Conservation (phyloP, 83 land plant genomes). For the Diphasiastrum complanatum region DNA sequence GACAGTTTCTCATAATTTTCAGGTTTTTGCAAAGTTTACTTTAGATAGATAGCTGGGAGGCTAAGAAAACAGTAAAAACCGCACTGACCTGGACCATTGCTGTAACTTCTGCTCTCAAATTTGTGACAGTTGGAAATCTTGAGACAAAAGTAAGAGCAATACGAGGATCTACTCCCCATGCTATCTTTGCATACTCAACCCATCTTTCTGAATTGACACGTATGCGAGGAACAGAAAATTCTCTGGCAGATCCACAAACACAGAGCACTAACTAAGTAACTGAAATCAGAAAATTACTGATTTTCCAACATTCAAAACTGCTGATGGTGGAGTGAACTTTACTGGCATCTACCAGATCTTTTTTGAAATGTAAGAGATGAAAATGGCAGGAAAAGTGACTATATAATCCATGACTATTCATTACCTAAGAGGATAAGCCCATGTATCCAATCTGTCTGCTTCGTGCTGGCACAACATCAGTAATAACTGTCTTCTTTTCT, state of each 20-base stretch:
- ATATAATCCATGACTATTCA: conserved; percentile 13
- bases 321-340: no score
- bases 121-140: conserved; percentile 65
- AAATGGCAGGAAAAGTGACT: no score
- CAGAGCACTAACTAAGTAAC: background rate
- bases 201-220: conserved; percentile 70
- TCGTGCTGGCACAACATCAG: conserved; percentile 94
- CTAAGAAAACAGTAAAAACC: background rate
- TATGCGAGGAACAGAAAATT: conserved; percentile 40
- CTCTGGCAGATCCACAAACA: conserved; percentile 42
- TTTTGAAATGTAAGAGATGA: no score
- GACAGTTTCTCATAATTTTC: no score
- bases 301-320: background rate
- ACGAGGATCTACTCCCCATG: conserved; percentile 87
- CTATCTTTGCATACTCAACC: conserved; percentile 74
- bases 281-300: background rate
- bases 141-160: conserved; percentile 72
- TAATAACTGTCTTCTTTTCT: conserved; percentile 75
- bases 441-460: conserved; percentile 92
- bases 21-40: background rate
- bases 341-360: no score
- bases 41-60: no score
- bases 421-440: conserved; percentile 81
- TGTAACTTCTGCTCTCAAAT: conserved; percentile 62
- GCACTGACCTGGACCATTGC: conserved; percentile 73